Conservation (phyloP, 139 green algal genomes). For the Picocystis salinarum region DNA sequence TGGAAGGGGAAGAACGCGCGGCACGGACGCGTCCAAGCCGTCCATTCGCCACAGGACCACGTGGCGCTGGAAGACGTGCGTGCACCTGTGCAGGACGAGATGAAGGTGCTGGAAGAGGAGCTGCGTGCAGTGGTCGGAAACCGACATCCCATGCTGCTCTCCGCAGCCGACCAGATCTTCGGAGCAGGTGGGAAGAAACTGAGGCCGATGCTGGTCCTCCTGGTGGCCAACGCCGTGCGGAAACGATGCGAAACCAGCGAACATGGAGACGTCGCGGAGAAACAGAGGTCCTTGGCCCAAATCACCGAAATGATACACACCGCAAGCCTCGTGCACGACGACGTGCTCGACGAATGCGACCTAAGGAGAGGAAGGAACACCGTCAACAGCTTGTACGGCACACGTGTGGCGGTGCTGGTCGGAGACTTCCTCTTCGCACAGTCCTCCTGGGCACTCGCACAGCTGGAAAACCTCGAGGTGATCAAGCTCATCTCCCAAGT, state of each 20-base stretch:
- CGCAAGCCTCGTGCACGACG: constrained; percentile 90
- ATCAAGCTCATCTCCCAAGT: constrained; percentile 97
- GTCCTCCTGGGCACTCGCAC: constrained; percentile 89
- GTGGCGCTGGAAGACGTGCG: no score
- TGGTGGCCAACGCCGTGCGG: constrained; percentile 61
- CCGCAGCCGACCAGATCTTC: constrained; percentile 97
- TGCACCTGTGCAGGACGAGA: constrained; percentile 30
- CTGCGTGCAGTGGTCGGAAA: constrained; percentile 71
- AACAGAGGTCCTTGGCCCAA: constrained; percentile 76
- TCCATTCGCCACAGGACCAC: no score
- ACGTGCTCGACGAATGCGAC: constrained; percentile 91
- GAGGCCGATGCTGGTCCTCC: constrained; percentile 70
- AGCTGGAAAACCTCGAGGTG: constrained; percentile 97
- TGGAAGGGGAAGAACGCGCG: no score
- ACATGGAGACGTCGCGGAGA: constrained; percentile 52
- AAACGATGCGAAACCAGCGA: neutral
- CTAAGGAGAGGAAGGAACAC: constrained; percentile 70
- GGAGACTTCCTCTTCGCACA: constrained; percentile 98
- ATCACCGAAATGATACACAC: constrained; percentile 99
- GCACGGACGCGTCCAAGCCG: no score
- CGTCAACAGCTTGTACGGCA: constrained; percentile 86
- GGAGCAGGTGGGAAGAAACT: constrained; percentile 83
- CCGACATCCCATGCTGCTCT: constrained; percentile 77
- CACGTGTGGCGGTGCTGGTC: constrained; percentile 77
- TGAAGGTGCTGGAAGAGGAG: constrained; percentile 62